Conservation (phyloP, 352 stramenopile genomes). For the Globisporangium emineosum region DNA sequence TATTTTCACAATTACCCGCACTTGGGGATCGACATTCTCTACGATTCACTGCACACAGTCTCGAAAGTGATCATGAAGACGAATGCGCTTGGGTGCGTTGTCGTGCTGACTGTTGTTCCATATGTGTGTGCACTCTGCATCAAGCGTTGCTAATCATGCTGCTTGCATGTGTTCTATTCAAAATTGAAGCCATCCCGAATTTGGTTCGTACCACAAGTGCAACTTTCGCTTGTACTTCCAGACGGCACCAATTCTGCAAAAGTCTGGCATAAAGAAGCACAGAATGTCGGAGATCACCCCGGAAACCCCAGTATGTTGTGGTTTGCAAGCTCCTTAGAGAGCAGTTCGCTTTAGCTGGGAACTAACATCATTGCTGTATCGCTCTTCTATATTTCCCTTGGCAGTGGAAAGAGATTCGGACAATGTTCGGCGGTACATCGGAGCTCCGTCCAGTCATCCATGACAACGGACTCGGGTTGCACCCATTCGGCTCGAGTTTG, state of each 20-base stretch:
- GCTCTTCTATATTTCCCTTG: slow-evolving; percentile 1
- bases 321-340: not conserved
- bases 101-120: not conserved
- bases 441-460: slow-evolving; percentile 72
- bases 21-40: slow-evolving; percentile 75
- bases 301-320: slow-evolving; percentile 49
- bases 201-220: slow-evolving; percentile 83
- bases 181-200: slow-evolving; percentile 64
- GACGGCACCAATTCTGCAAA: slow-evolving; percentile 33
- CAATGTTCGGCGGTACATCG: slow-evolving; percentile 39
- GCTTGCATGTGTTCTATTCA: not conserved
- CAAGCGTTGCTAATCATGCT: not conserved
- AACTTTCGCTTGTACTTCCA: slow-evolving; percentile 75
- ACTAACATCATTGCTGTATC: not conserved
- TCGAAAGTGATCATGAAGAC: slow-evolving; percentile 82
- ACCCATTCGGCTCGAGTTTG: slow-evolving; percentile 76
- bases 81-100: slow-evolving; percentile 61
- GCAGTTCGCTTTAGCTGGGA: not conserved
- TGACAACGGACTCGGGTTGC: slow-evolving; percentile 68
- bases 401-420: slow-evolving; percentile 71
- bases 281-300: slow-evolving; percentile 52
- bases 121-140: too few species aligned
- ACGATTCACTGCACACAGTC: slow-evolving; percentile 61
- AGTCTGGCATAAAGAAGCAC: slow-evolving; percentile 44
- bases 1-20: slow-evolving; percentile 89